Evolutionary conservation across 2,329 filamentous ascomycete species (phyloP), one percentile per base, ranked within the genome.

Genomic region (Aspergillus sergii): DNA sequence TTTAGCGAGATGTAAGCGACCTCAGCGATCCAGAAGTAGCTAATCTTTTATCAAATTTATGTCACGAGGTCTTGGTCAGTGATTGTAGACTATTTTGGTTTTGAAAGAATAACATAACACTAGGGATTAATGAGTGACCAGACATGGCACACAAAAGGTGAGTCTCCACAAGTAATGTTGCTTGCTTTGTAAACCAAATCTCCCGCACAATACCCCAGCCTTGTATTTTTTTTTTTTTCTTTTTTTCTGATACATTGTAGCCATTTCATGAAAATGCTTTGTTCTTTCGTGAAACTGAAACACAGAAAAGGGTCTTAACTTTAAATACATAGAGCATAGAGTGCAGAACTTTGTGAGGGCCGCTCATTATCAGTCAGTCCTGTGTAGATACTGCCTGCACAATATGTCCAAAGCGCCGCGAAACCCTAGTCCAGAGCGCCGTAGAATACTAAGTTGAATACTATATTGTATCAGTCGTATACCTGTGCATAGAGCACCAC

Each of bases 211-310:
- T 59, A 61, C 63, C 54, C 54, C 45, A 68, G 55, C 62, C 62
- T 61, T 51, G 62, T 68, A 67, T 62, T 45, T 65, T 58, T 50
- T 60, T 46, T 61, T 54, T 46, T 4, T 26, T 26, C 23, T 26
- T 48, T 61, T 54, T 50, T 65, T 11, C 64, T 51, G 57, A 54
- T 67, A 67, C 67, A 55, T 69, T 69, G 63, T 60, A 62, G 61
- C 54, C 64, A 68, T 60, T 65, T 67, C 57, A 64, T 62, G 64
- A 58, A 66, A 71, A 67, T 66, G 30, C 61, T 62, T 41, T 32
- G 39, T 51, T 39, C 14, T 23, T 58, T n/a, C 45, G 57, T 21
- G 30, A 51, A 51, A 32, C 51, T 34, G 30, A 32, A 57, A 58
- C 30, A 39, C 41, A 56, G 36, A 56, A 32, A 34, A 51, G 48